A percentile compares a stretch with the other conserved stretches of the same genome.
Evolutionary conservation across 2,329 filamentous ascomycete genomes (phyloP).

Genomic region (Didymellaceae sp.): DNA sequence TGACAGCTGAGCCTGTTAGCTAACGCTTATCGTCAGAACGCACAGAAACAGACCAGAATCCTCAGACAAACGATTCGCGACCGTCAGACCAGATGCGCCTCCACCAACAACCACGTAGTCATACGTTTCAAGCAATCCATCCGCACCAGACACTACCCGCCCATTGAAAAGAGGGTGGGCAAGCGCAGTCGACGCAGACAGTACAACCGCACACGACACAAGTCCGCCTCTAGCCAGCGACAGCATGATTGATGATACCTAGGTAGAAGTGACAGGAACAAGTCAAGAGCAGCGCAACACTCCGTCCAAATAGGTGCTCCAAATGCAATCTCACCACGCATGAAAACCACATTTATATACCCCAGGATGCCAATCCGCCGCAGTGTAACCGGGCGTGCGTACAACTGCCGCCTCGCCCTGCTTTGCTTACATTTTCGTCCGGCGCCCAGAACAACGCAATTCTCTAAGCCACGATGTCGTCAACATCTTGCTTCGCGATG

Average conservation of each 20-base stretch:
- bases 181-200: conserved; percentile 19
- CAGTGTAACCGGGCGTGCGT: conserved; percentile 4
- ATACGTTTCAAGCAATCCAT: conserved; percentile 24
- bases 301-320: too few species aligned
- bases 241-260: conserved; percentile 1
- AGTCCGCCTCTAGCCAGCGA: conserved; percentile 1
- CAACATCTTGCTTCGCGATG: conserved; percentile 1
- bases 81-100: conserved; percentile 35
- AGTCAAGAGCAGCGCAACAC: too few species aligned
- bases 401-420: neutral
- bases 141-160: conserved; percentile 17
- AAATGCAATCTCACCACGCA: neutral
- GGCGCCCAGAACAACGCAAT: too few species aligned
- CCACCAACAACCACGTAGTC: conserved; percentile 40
- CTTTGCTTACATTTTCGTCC: neutral
- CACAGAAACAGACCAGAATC: conserved; percentile 17
- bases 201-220: conserved; percentile 16
- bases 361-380: neutral
- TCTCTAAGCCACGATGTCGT: neutral
- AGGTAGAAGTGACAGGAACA: too few species aligned
- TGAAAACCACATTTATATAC: conserved; percentile 6
- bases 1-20: conserved; percentile 18
- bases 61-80: conserved; percentile 39
- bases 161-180: conserved; percentile 29
- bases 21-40: neutral